phyloP scores from a whole-genome alignment of 441 rosid genomes.

The Erysimum pusillum region DNA sequence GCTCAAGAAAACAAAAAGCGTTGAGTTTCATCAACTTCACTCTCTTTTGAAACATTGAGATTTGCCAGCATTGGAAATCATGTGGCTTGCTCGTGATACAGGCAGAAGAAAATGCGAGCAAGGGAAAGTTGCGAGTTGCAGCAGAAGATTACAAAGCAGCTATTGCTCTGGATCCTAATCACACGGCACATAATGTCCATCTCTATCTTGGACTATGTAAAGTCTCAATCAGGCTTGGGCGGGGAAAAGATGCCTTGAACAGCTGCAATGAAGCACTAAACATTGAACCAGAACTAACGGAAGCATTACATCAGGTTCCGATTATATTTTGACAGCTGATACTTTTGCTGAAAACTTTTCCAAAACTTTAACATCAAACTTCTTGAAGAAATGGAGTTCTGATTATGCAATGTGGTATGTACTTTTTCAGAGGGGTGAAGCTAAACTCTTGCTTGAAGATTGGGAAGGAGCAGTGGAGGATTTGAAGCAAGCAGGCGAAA shows the following conservation, averaged over 20 bases:
- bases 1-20: constrained; percentile 94
- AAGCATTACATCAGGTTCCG: constrained; percentile 89
- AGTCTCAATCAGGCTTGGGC: constrained; percentile 88
- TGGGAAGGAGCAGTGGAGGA: constrained; percentile 99
- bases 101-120: constrained; percentile 92
- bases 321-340: too few relatives aligned
- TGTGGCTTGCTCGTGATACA: constrained; percentile 43
- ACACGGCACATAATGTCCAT: constrained; percentile 85
- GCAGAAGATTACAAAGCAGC: constrained; percentile 90
- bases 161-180: constrained; percentile 87
- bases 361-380: constrained; percentile 32
- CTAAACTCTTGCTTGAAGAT: constrained; percentile 89
- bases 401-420: background rate
- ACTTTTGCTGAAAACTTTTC: constrained; percentile 24
- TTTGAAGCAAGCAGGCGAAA: constrained; percentile 82
- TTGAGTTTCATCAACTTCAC: constrained; percentile 46
- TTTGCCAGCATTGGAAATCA: background rate
- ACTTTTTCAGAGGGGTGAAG: constrained; percentile 83
- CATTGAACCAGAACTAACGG: constrained; percentile 79
- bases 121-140: constrained; percentile 89
- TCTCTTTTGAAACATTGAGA: background rate
- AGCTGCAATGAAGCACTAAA: constrained; percentile 86
- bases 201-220: constrained; percentile 96
- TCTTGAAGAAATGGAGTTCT: constrained; percentile 4
- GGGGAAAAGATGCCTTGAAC: constrained; percentile 89